Base-by-base conservation (phyloP, 2,329 filamentous ascomycete genomes). In the Alternaria postmessia region DNA sequence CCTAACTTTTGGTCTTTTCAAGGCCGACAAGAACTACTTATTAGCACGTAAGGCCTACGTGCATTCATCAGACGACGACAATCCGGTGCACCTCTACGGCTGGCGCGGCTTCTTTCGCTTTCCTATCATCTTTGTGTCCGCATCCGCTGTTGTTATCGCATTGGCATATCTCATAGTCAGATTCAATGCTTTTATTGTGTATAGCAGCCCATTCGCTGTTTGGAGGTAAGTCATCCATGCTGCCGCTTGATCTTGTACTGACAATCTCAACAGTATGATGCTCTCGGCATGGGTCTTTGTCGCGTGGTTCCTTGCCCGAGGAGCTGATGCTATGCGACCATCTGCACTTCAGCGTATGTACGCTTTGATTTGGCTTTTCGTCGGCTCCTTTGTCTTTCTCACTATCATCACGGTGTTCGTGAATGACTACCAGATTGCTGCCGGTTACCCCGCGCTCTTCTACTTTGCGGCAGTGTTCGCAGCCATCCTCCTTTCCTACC, bases 141-240 rank as follows among this genome's bases (percentile, higher is more conserved):
- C 94, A 0, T 87, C 86, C 1, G 88, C 84, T 0, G 81, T 91
- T n/a, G 87, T 91, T 0, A 77, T 96, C 24, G 91, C 87, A 0
- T 83, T 92, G 18, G 90, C 91, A 1, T 91, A 91, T 67, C 79
- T 98, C 52, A 72, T 96, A 42, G 87, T 87, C 38, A 96, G 95
- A 77, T 81, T 94, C 74, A 98, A 98, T 73, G 93, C 94, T 1
- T 86, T 92, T 70, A 93, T 98, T 69, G 83, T 95, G n/a, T 95
- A 97, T 80, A 94, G 92, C 79, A 96, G 91, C 70, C 86, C 89
- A 48, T 98, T 95, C 75, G 85, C 91, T 5, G 90, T 97, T 72
- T 96, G 93, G 92, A 79, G 76, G 77, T 80, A 72, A 43, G 69
- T 68, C 24, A 43, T 18, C 30, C 22, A 18, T 16, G 22, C 18